Conservation (phyloP, 371 early-diverging fungal genomes). For the Ecytonucleospora hepatopenaei region DNA sequence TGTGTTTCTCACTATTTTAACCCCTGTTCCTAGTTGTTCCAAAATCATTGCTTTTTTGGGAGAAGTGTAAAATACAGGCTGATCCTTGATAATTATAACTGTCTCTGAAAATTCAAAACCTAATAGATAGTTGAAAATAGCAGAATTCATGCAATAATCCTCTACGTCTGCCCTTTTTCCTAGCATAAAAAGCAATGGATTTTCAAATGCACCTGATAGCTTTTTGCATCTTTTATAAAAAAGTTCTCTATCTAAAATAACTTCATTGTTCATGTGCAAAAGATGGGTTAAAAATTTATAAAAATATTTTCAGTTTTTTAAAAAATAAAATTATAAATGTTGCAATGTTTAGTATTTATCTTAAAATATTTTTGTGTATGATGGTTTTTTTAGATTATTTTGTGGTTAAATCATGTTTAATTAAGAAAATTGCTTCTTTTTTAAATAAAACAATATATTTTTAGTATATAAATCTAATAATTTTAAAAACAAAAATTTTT, state of each 20-base stretch:
- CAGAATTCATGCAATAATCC: constrained; percentile 52
- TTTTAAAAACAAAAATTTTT: no score
- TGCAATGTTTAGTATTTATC: no score
- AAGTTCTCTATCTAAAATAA: constrained; percentile 20
- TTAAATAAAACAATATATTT: no score
- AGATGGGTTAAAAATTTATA: background rate
- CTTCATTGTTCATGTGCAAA: background rate
- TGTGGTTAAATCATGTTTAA: no score
- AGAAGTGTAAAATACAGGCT: constrained; percentile 35
- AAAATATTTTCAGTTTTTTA: no score
- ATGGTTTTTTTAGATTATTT: no score
- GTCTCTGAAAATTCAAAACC: constrained; percentile 58
- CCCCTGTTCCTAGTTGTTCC: constrained; percentile 26
- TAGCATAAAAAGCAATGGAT: constrained; percentile 45
- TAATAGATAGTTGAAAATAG: constrained; percentile 54
- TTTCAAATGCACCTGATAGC: constrained; percentile 21
- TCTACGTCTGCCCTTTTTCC: constrained; percentile 52
- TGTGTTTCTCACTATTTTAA: constrained; percentile 18
- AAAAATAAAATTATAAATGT: no score
- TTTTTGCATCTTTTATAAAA: constrained; percentile 23
- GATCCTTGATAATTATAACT: constrained; percentile 37
- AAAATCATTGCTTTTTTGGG: constrained; percentile 52
- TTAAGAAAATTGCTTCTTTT: no score
- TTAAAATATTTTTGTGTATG: no score
- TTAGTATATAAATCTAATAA: no score